phyloP scores from a whole-genome alignment of 108 stramenopile genomes.

The Conticribra weissflogii region DNA sequence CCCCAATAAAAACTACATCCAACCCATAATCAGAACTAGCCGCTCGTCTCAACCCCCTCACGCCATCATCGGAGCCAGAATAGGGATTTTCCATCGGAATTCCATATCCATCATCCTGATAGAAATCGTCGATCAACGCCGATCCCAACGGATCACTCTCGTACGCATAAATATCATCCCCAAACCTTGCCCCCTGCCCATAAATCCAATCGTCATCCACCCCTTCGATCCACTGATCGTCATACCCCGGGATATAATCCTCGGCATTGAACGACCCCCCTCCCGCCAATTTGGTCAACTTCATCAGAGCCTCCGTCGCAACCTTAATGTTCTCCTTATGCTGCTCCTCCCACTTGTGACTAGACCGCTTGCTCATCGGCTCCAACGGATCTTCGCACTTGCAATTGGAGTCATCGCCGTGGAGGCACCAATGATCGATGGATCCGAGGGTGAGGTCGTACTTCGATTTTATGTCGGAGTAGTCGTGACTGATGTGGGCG shows the following conservation, averaged over 20 bases:
- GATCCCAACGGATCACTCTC: not conserved
- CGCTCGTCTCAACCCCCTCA: not conserved
- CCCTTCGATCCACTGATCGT: slow-evolving; percentile 43
- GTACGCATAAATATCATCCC: slow-evolving; percentile 21
- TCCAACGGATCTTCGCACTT: slow-evolving; percentile 64
- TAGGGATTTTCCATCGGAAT: slow-evolving; percentile 23
- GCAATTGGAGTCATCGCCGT: slow-evolving; percentile 56
- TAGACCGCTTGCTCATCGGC: slow-evolving; percentile 28
- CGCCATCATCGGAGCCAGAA: not conserved
- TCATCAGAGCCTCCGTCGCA: slow-evolving; percentile 36
- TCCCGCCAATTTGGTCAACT: not conserved
- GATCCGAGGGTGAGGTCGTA: slow-evolving; percentile 61
- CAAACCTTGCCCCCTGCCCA: slow-evolving; percentile 39
- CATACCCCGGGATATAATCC: slow-evolving; percentile 11
- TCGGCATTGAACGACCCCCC: not conserved
- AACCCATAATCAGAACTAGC: slow-evolving; percentile 23
- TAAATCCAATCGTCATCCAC: slow-evolving; percentile 49
- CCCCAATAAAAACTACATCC: slow-evolving; percentile 81
- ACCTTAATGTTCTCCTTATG: slow-evolving; percentile 58
- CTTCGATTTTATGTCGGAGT: slow-evolving; percentile 41
- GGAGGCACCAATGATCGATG: slow-evolving; percentile 76
- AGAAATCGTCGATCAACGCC: slow-evolving; percentile 9
- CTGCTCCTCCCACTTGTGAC: slow-evolving; percentile 46
- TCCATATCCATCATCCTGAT: slow-evolving; percentile 38
- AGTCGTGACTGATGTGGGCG: slow-evolving; percentile 53